phyloP scores from a whole-genome alignment of 2,329 filamentous ascomycete genomes.

The Dactylellina parvicollis region DNA sequence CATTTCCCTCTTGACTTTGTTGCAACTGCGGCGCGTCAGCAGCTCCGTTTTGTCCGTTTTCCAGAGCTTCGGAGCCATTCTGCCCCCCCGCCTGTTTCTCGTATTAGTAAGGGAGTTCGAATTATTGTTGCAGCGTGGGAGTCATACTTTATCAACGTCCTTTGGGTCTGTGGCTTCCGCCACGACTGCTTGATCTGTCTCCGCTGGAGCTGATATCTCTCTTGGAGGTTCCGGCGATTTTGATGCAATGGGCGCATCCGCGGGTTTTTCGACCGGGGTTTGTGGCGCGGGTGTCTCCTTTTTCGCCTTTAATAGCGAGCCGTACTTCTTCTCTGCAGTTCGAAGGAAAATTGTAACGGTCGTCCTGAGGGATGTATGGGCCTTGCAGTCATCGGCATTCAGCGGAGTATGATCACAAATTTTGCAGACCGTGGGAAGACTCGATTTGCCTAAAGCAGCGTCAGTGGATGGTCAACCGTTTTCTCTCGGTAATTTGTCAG shows the following conservation, averaged over 20 bases:
- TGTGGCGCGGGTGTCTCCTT: conserved; percentile 60
- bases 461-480: conserved; percentile 35
- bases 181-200: conserved; percentile 9
- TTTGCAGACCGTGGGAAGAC: conserved; percentile 81
- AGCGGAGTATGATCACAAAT: conserved; percentile 93
- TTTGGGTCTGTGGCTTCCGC: conserved; percentile 9
- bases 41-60: conserved; percentile 10
- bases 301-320: conserved; percentile 66
- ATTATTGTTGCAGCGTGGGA: neutral
- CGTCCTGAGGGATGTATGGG: conserved; percentile 88
- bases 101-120: neutral
- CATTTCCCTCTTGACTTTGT: conserved; percentile 24
- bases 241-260: neutral
- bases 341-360: conserved; percentile 92
- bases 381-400: conserved; percentile 83
- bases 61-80: conserved; percentile 1
- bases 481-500: conserved; percentile 1
- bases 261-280: conserved; percentile 31
- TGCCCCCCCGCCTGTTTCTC: conserved; percentile 15
- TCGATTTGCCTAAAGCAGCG: conserved; percentile 73
- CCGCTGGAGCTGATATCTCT: conserved; percentile 32
- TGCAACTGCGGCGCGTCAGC: conserved; percentile 7
- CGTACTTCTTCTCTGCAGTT: conserved; percentile 88
- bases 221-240: conserved; percentile 26
- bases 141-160: conserved; percentile 30